Conservation (phyloP, 2,329 filamentous ascomycete genomes). For the Albifimbria verrucaria region DNA sequence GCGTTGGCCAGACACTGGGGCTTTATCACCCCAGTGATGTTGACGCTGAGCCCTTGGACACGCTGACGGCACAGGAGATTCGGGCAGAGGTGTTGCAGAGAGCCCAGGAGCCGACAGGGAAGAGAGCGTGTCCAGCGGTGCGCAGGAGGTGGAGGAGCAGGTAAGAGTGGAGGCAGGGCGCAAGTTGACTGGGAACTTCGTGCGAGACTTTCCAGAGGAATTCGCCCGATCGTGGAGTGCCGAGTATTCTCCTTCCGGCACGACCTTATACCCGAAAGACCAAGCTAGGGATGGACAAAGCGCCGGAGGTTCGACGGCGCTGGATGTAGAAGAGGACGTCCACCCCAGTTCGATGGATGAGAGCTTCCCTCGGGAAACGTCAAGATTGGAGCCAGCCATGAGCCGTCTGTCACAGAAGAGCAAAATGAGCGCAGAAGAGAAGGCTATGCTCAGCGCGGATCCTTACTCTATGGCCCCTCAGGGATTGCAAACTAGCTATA, state of each 20-base stretch:
- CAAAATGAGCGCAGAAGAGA: slow-evolving; percentile 7
- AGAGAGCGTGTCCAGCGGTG: slow-evolving; percentile 10
- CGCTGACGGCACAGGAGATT: slow-evolving; percentile 26
- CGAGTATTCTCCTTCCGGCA: slow-evolving; percentile 20
- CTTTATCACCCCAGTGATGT: slow-evolving; percentile 7
- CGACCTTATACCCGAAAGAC: slow-evolving; percentile 19
- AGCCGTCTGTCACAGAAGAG: slow-evolving; percentile 16
- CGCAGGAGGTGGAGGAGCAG: slow-evolving; percentile 7
- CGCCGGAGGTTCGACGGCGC: neutral
- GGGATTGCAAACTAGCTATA: slow-evolving; percentile 45
- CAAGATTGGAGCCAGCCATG: slow-evolving; percentile 26
- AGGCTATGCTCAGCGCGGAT: slow-evolving; percentile 24
- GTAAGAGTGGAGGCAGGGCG: neutral
- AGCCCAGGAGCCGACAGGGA: slow-evolving; percentile 16
- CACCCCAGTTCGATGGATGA: slow-evolving; percentile 38
- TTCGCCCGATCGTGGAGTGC: slow-evolving; percentile 40
- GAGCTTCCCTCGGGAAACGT: slow-evolving; percentile 29
- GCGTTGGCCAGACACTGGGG: neutral
- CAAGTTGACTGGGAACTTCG: slow-evolving; percentile 44
- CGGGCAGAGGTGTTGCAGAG: slow-evolving; percentile 27
- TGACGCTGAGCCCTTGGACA: slow-evolving; percentile 15
- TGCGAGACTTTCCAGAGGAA: slow-evolving; percentile 51
- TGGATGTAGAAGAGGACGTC: slow-evolving; percentile 18
- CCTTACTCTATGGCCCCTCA: slow-evolving; percentile 42
- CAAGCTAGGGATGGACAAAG: neutral